Conservation (phyloP, 129 eudicot genomes). For the Tagetes erecta region DNA sequence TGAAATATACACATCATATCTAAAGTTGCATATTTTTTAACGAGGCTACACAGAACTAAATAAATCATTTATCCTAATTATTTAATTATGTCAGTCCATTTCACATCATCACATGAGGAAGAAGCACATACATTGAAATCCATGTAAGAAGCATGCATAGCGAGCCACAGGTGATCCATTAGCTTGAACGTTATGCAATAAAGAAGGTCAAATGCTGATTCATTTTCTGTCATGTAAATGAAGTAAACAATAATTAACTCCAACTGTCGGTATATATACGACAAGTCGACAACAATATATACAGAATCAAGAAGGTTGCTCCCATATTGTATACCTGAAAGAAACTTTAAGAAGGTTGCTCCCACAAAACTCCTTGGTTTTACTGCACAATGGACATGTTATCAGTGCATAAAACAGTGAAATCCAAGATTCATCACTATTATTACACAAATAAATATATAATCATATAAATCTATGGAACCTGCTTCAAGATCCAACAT, state of each 20-base stretch:
- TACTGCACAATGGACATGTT: slow-evolving; percentile 47
- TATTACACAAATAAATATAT: background rate
- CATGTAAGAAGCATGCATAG: slow-evolving; percentile 98
- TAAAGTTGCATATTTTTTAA: background rate
- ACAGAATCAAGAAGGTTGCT: background rate
- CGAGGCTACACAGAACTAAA: background rate
- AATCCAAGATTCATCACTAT: background rate
- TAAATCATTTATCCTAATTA: background rate
- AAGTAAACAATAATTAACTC: slow-evolving; percentile 3
- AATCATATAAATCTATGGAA: slow-evolving; percentile 9
- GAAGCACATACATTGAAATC: slow-evolving; percentile 86
- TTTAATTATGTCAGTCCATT: background rate
- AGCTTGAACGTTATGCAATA: slow-evolving; percentile 92
- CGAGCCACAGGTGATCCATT: slow-evolving; percentile 93
- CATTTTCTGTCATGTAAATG: slow-evolving; percentile 63
- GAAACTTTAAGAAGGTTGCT: slow-evolving; percentile 84
- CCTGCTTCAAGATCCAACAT: slow-evolving; percentile 98
- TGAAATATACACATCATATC: background rate
- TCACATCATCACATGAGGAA: slow-evolving; percentile 3
- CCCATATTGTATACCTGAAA: slow-evolving; percentile 56
- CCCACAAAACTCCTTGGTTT: slow-evolving; percentile 81
- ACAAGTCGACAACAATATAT: background rate
- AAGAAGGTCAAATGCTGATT: slow-evolving; percentile 86
- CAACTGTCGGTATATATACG: background rate
- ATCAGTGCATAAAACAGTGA: slow-evolving; percentile 8